Evolutionary conservation across 495 filamentous ascomycete species (phyloP), one percentile per base, ranked within the genome.

Genomic region (Jackrogersella minutella): DNA sequence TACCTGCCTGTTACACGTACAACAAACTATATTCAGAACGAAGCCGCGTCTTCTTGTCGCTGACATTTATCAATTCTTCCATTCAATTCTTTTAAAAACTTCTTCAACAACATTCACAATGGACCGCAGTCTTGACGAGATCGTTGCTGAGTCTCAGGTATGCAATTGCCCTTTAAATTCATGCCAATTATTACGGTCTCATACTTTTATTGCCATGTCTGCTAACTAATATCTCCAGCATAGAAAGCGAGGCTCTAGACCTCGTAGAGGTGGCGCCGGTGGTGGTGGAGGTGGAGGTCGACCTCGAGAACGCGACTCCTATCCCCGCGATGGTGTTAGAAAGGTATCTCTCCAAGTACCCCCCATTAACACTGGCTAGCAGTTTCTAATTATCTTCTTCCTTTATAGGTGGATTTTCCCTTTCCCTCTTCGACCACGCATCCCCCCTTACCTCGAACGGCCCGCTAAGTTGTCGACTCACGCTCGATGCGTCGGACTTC

Each of bases 71-170:
- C 49, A 13, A 53, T 40, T 14, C 36, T 26, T 62, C 31, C 52
- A 58, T 60, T 68, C 63, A 41, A 33, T 30, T n/a, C n/a, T n/a
- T n/a, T n/a, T n/a, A n/a, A n/a, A n/a, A n/a, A n/a, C n/a, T n/a
- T n/a, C n/a, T n/a, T n/a, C n/a, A n/a, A n/a, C 24, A 47, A 30
- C 30, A 7, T 11, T 47, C 22, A 68, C 53, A 60, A 92, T 95
- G 86, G 91, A 95, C 78, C 89, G 90, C 74, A 89, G 88, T 73
- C 83, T 95, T 44, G 91, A 94, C 76, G 91, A 95, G 75, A 91
- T 92, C 70, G 91, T 95, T 66, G 86, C 86, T 60, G 92, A 93
- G 72, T 89, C 90, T 70, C 85, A 89, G 80, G 90, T 92, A 89
- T 73, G 85, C 31, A 70, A 31, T 64, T 51, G 54, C 17, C n/a